Percentiles rank a stretch among this genome's conserved stretches.
These are phyloP conservation scores for Mariannaea elegans DNA, from an alignment of 2,329 filamentous ascomycete species.

Conservation along the genomic window DNA sequence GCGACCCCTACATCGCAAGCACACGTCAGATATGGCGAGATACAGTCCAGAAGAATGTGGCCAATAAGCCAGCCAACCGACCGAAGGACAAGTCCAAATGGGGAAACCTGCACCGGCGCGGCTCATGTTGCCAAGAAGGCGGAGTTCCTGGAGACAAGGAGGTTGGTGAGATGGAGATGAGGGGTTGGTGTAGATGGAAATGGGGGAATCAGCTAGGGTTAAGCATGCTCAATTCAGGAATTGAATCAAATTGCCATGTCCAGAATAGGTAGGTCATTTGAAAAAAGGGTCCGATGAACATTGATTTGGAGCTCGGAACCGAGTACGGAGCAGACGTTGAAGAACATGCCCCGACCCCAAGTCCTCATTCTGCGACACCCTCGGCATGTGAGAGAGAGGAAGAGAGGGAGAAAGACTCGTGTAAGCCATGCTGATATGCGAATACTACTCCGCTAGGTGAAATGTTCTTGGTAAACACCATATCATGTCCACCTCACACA, in stretches of 20 bases:
- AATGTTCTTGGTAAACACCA: too few species aligned
- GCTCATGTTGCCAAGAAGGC: background rate
- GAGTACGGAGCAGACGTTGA: too few species aligned
- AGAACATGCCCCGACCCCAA: too few species aligned
- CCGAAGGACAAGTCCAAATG: background rate
- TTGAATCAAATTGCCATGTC: background rate
- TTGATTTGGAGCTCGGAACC: background rate
- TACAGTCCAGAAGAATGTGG: too few species aligned
- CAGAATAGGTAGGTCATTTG: slow-evolving; percentile 1
- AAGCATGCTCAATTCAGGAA: background rate
- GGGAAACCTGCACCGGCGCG: background rate
- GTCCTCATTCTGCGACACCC: background rate
- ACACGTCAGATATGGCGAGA: too few species aligned
- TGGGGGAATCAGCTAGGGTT: background rate
- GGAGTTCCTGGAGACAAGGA: too few species aligned
- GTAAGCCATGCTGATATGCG: background rate
- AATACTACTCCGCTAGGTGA: background rate
- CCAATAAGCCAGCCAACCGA: background rate
- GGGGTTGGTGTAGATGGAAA: background rate
- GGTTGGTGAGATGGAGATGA: too few species aligned
- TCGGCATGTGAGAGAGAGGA: background rate
- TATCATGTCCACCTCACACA: too few species aligned
- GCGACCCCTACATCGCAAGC: background rate
- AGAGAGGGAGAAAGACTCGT: too few species aligned
- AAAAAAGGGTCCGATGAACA: background rate